Evolutionary conservation across 345 rosid genomes (phyloP), one percentile per base, ranked within the genome.

Genomic region (Eucalyptus curtisii): DNA sequence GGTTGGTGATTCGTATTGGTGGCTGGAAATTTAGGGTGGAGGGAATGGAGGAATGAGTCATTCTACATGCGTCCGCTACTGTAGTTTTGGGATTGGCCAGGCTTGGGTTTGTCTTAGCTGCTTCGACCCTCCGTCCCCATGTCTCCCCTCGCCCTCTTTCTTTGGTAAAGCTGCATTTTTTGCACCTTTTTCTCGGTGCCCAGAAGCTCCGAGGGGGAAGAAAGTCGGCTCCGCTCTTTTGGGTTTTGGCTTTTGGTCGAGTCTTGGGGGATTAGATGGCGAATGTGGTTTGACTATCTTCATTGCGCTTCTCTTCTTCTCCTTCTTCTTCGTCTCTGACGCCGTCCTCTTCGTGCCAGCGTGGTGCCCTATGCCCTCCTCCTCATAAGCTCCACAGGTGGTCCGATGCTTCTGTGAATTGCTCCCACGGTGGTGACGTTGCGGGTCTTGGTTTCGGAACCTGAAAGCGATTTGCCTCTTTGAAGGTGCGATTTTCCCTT

Each of bases 221-320:
- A 76, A 76, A 42, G 42, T 40, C 24, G 53, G 53, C 19, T 59
- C 50, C 30, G 9, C 49, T 47, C 37, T 45, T 30, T 19, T 87
- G 27, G 53, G 14, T 45, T 27, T 47, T 44, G 88, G 88, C 27
- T n/a, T 2, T 40, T 59, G 31, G 47, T 76, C 42, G 84, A 42
- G 84, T 40, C 84, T 40, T 61, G 33, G 61, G 55, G 40, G 27
- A 15, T 87, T 91, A 89, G 88, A 96, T 96, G 98, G 97, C 96
- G 81, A 96, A 93, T 92, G 95, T 90, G 91, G 87, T 94, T 89
- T 76, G 91, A 87, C 44, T 76, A 61, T 92, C 90, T 81, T 91
- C 95, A 5, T 90, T 93, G 90, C 90, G 93, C 88, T 90, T 92
- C 86, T 90, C 97, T 40, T 90, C 91, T 86, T 91, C 91, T 59